Conservation (phyloP, 345 rosid species). For the Populus euphratica region DNA sequence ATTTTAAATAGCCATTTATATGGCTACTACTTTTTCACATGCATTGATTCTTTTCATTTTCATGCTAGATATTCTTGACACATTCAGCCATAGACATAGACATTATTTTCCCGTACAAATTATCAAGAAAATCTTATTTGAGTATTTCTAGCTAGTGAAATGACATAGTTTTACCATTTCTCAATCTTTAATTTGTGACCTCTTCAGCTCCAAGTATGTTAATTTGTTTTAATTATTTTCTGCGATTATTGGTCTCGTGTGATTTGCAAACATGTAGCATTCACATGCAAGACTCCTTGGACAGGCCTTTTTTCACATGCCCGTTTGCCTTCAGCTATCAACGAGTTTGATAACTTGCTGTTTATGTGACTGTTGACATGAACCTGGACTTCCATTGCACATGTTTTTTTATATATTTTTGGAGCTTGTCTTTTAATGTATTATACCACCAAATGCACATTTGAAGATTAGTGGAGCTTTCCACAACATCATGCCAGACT, state of each 20-base stretch:
- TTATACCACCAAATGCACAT: background rate
- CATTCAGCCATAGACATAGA: background rate
- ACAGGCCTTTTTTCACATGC: background rate
- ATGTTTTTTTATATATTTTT: too few species aligned
- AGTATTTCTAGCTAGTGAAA: background rate
- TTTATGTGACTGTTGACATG: background rate
- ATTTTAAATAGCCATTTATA: background rate
- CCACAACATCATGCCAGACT: background rate
- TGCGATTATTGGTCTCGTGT: background rate
- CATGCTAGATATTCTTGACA: background rate
- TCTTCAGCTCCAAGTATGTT: background rate
- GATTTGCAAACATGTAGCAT: background rate
- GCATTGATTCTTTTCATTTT: background rate
- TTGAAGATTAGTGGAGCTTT: background rate
- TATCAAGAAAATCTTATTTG: too few species aligned
- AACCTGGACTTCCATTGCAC: background rate
- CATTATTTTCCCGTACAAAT: too few species aligned
- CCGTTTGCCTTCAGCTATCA: background rate
- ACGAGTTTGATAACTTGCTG: background rate
- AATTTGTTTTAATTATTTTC: too few species aligned
- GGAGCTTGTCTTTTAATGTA: background rate
- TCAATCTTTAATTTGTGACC: background rate
- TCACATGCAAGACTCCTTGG: background rate
- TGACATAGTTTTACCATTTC: background rate
- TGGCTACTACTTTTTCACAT: background rate